Evolutionary conservation across 352 stramenopile genomes (phyloP), one percentile per base, ranked within the genome.

Genomic region (Globisporangium lucens): DNA sequence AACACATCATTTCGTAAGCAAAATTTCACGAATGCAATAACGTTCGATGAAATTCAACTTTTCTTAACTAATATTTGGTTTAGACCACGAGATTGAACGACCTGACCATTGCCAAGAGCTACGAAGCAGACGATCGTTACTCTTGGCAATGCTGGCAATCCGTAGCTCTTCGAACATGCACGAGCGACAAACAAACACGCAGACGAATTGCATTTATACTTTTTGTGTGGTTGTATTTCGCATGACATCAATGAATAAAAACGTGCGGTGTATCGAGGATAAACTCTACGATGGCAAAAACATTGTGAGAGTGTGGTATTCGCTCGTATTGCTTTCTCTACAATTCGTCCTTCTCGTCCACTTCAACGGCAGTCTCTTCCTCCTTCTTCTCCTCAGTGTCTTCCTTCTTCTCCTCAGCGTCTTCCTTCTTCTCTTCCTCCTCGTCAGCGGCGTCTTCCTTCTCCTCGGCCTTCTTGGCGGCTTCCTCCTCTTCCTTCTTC

Each of bases 401-500:
- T 10, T 53, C 56, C 46, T 66, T 65, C 73, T 74, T 67, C 8
- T 59, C 49, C 62, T 66, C 22, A 10, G 56, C 41, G 9, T 79
- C 70, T 30, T 76, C 65, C 61, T 66, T 46, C 20, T 56, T 55
- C 33, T 72, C 53, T 27, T 72, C 58, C 12, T 66, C 46, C 36
- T 71, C 57, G 38, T 75, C 61, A n/a, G 62, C 63, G 24, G 70
- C 70, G 49, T 82, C 68, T 20, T 76, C 79, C 4, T 82, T 71
- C 41, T 89, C 80, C n/a, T 87, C 77, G 15, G 80, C 68, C 12
- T 71, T 78, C 64, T 91, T 82, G 65, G 85, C 80, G 15, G 75
- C 72, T 38, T 87, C 82, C 65, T 90, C 86, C 20, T 83, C 79
- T 53, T 89, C 89, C 71, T 94, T 89, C 59, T 87, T 82, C 75